These are phyloP conservation scores for Paecilomyces variotii DNA, from an alignment of 2,329 filamentous ascomycete genomes.

Conservation along the genomic window DNA sequence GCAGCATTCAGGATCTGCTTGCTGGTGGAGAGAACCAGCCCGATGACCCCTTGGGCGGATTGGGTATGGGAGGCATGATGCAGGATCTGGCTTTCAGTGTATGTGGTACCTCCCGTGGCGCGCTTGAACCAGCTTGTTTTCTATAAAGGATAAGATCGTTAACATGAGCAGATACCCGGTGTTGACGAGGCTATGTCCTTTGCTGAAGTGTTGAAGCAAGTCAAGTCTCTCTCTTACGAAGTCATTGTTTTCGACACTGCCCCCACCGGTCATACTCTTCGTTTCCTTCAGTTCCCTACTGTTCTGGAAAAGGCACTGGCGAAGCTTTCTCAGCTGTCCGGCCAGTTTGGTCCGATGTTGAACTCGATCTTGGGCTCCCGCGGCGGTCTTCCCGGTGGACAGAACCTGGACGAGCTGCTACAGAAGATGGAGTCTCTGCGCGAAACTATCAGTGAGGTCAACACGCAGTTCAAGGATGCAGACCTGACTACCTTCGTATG, in stretches of 20 bases:
- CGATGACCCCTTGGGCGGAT: constrained; percentile 59
- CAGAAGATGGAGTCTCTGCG: constrained; percentile 90
- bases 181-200: constrained; percentile 99
- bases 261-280: constrained; percentile 93
- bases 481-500: constrained; percentile 95
- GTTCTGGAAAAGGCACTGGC: constrained; percentile 98
- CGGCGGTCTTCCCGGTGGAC: constrained; percentile 78
- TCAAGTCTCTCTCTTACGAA: constrained; percentile 97
- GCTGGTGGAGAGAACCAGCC: constrained; percentile 61
- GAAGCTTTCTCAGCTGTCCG: constrained; percentile 88
- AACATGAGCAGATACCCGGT: constrained; percentile 72
- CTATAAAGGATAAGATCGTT: neutral
- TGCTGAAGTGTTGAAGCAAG: constrained; percentile 96
- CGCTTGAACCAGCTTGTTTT: constrained; percentile 1
- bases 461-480: constrained; percentile 95
- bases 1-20: constrained; percentile 90
- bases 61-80: constrained; percentile 89
- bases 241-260: constrained; percentile 99
- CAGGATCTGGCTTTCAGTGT: constrained; percentile 95
- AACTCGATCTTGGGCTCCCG: constrained; percentile 80
- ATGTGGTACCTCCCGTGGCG: constrained; percentile 7
- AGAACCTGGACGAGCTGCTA: constrained; percentile 84
- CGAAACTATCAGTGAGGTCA: constrained; percentile 90
- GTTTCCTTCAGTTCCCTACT: constrained; percentile 96
- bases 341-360: constrained; percentile 90